Evolutionary conservation across 1,139 yeast species (phyloP), one percentile per base, ranked within the genome.

Genomic region (Yamadazyma sp.): DNA sequence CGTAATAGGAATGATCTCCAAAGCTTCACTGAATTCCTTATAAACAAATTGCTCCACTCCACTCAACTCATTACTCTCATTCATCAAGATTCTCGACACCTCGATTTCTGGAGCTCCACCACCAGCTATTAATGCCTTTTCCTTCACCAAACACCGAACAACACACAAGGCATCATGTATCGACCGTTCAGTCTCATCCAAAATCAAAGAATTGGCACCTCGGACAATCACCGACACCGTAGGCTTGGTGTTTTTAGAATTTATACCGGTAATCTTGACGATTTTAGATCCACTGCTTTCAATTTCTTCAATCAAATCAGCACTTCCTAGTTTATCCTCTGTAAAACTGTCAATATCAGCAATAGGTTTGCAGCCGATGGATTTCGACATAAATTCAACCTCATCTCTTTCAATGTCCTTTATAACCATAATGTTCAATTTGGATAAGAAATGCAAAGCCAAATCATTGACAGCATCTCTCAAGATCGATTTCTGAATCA

Each of bases 81-180:
- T 82, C 62, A 79, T 73, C 52, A 92, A 68, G 18, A 80, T 79
- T 54, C 95, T 80, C 5, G 97, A 83, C 12, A 90, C 85, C 68
- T 92, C 98, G 51, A 92, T 81, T 67, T 92, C 99, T 34, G 98
- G 96, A 5, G 98, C 97, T 51, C 98, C 98, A 49, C 99, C 98
- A 53, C 99, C 99, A 11, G 97, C 97, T 65, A 92, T 88, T 56
- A 92, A 73, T 2, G 96, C 97, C 59, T 80, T 86, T 64, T 89
- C 92, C 62, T 92, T 90, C 29, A 94, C 97, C 41, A 92, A 72
- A 70, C 98, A 92, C 61, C 97, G 82, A 41, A 94, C 78, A 20
- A 94, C 99, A 74, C 99, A 92, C 43, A 92, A 76, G 1, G 98
- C 97, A 64, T 92, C 98, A 58, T 92, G 99, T 51, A 92, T 71